phyloP scores from a whole-genome alignment of 169 alveolate genomes.

The Plasmodium vivax region DNA sequence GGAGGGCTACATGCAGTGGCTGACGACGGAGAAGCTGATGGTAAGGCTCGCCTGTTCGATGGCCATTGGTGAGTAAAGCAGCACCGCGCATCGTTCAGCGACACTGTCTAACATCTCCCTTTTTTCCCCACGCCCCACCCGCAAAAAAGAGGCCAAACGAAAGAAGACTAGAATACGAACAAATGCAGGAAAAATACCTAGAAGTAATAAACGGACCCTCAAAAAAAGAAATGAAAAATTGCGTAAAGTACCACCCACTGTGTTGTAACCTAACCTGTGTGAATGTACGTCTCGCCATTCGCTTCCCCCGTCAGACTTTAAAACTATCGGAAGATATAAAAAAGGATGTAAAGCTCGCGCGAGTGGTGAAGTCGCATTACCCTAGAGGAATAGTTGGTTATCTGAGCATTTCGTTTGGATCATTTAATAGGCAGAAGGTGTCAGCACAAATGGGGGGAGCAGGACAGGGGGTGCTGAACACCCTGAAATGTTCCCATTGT shows the following conservation, averaged over 20 bases:
- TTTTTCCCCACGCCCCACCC: not conserved
- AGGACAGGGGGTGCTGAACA: not conserved
- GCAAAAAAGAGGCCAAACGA: constrained; percentile 51
- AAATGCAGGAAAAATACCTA: constrained; percentile 58
- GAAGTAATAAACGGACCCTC: constrained; percentile 14
- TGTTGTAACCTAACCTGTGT: not conserved
- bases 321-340: constrained; percentile 53
- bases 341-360: constrained; percentile 58
- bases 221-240: not conserved
- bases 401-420: not conserved
- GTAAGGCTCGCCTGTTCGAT: not conserved
- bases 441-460: not conserved
- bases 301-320: constrained; percentile 9
- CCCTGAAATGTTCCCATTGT: not conserved
- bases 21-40: constrained; percentile 54
- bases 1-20: constrained; percentile 46
- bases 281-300: not conserved
- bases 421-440: not conserved
- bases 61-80: not conserved
- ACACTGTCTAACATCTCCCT: not conserved
- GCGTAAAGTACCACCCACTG: not conserved
- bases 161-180: constrained; percentile 45
- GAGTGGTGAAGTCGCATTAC: constrained; percentile 53
- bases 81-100: not conserved
- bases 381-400: constrained; percentile 75